Base-by-base conservation (phyloP, 2,329 filamentous ascomycete genomes). In the Scedosporium minutisporum region DNA sequence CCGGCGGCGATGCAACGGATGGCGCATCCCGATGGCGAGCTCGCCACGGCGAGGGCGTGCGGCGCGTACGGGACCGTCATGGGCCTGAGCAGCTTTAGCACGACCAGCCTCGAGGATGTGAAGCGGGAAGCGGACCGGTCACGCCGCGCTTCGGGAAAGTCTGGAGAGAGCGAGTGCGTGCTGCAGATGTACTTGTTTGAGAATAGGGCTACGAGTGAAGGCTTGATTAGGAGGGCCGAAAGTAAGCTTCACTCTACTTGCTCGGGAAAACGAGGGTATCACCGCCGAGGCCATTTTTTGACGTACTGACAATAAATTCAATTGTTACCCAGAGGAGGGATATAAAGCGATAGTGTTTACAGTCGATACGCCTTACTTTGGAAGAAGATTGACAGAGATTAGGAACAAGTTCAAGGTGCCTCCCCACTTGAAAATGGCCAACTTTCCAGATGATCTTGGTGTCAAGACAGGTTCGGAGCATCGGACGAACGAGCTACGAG, bases 1-100 rank as follows among this genome's bases (percentile, higher is more conserved):
- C 82, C 82, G 0, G 77, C 81, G 1, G 82, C 80, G 6, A 81
- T 82, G 71, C 81, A 83, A 63, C 74, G 76, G 46, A 72, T 83
- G n/a, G 81, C 80, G 1, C 81, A 83, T 65, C 72, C 74, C 0
- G 79, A 82, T 38, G 81, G 81, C 6, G 81, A 84, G 65, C 63
- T 78, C 2, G 82, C 75, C 1, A 81, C 78, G 0, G 80, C 77
- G 1, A 73, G 76, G 3, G 81, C 80, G 2, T 77, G 75, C n/a
- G 57, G 57, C 16, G 57, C 57, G 57, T 58, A 58, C 57, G 57
- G 57, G 12, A 29, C 29, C 6, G 57, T 58, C 42, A 68, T 69
- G 68, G 66, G 64, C 10, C 57, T 69, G 10, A 68, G 67, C 10
- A 67, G 67, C 6, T 69, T 68, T 57, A 65, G 67, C 18, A 69